Evolutionary conservation across 1,284 basidiomycete genomes (phyloP), one percentile per base, ranked within the genome.

Genomic region (Singerocomus inundabilis): DNA sequence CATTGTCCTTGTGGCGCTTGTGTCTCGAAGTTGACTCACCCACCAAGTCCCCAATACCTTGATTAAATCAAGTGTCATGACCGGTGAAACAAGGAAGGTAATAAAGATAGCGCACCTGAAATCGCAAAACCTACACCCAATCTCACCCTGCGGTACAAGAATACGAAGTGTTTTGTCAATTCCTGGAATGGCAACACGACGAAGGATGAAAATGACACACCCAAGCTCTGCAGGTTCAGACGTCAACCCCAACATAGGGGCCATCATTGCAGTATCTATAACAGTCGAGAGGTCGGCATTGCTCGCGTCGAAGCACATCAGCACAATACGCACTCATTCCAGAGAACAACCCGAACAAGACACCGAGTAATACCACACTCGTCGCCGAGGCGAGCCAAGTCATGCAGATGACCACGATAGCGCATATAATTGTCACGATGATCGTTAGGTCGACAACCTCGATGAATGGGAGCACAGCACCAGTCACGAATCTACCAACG

Each of bases 341-440:
- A 10, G 72, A 74, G 54, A 80, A 79, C 74, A n/a, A n/a, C n/a
- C n/a, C n/a, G n/a, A n/a, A n/a, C n/a, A n/a, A n/a, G n/a, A n/a
- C n/a, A n/a, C n/a, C 72, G 40, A 81, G 78, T 21, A 70, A 52
- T 6, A 77, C 61, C 1, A 74, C 71, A 7, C 76, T 75, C 5
- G 62, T 64, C 0, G 65, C 61, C 25, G 68, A 65, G n/a, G 67
- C 62, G 11, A 79, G 62, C 28, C 67, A 76, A 8, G 76, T 62
- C 48, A 72, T 71, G 44, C 70, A 69, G 38, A 80, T 73, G 15
- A 79, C 50, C 57, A 68, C 38, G 57, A 68, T 48, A 1, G 55
- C 60, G 18, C 58, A 62, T n/a, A 43, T 48, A 10, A 61, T 12
- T 5, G 50, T 53, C 35, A 70, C 66, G 5, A 69, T 52, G 24